Percentiles rank a stretch among this genome's conserved stretches.
phyloP scores from a whole-genome alignment of 1,284 basidiomycete genomes.

The Pisolithus thermaeus region DNA sequence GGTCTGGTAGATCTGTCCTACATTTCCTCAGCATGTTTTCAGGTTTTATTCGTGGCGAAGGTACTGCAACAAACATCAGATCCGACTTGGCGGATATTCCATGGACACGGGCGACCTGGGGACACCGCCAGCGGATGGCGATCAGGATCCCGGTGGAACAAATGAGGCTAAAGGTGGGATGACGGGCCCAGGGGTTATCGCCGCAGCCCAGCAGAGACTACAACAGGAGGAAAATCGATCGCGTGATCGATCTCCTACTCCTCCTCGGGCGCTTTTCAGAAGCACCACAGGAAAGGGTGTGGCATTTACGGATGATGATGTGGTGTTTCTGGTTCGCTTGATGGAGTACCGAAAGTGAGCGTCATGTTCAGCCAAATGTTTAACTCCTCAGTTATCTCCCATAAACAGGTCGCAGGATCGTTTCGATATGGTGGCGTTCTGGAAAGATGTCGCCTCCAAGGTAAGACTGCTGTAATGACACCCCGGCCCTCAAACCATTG shows the following conservation, averaged over 20 bases:
- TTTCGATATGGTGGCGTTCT: constrained; percentile 76
- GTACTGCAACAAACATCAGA: constrained; percentile 84
- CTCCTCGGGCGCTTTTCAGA: constrained; percentile 66
- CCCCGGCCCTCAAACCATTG: not conserved
- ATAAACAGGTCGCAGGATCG: constrained; percentile 49
- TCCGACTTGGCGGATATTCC: constrained; percentile 71
- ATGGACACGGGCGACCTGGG: constrained; percentile 56
- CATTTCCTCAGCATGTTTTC: constrained; percentile 2
- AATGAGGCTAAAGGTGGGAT: constrained; percentile 27
- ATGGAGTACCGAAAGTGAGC: constrained; percentile 66
- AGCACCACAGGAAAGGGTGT: constrained; percentile 84
- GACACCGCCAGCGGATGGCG: constrained; percentile 38
- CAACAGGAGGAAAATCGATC: constrained; percentile 31
- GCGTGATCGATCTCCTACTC: constrained; percentile 66
- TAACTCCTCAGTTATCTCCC: constrained; percentile 1
- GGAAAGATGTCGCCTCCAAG: constrained; percentile 77
- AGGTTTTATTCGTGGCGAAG: constrained; percentile 86
- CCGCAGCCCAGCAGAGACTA: constrained; percentile 40
- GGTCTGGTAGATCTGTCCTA: not conserved
- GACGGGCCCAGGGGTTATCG: constrained; percentile 40
- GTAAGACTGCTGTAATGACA: constrained; percentile 26
- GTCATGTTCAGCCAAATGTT: not conserved
- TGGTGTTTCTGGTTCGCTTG: constrained; percentile 65
- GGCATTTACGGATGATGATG: constrained; percentile 76
- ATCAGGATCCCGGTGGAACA: constrained; percentile 35